Conservation (phyloP, 2,329 filamentous ascomycete species). For the Colletotrichum costaricense region DNA sequence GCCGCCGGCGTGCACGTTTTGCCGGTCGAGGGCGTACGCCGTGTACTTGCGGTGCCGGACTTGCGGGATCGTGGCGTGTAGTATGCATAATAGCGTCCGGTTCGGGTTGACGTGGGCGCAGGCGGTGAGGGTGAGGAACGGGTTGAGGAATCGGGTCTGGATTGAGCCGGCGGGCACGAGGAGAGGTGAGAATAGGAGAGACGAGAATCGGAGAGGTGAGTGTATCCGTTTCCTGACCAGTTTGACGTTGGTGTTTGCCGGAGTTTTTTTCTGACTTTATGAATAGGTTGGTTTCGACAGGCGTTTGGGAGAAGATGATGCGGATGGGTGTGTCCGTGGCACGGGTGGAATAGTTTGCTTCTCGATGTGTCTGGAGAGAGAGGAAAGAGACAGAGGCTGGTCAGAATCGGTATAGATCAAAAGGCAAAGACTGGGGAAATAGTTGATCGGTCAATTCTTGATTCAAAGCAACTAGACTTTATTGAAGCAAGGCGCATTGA, state of each 20-base stretch:
- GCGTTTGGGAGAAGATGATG: neutral
- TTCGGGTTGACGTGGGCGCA: neutral
- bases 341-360: neutral
- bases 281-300: neutral
- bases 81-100: neutral
- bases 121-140: neutral
- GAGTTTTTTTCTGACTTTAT: neutral
- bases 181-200: neutral
- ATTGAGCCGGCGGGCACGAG: neutral
- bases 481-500: too few species aligned
- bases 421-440: neutral
- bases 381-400: neutral
- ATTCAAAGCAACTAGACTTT: neutral
- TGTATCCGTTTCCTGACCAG: neutral
- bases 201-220: neutral
- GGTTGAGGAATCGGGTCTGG: neutral
- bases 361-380: neutral
- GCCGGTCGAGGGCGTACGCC: neutral
- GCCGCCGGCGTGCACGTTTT: neutral
- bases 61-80: constrained; percentile 8
- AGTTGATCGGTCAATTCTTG: neutral
- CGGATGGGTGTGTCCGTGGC: neutral
- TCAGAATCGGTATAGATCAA: too few species aligned
- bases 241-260: too few species aligned
- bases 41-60: constrained; percentile 1